Evolutionary conservation across 371 early-diverging fungal species (phyloP).

Genomic region (Zychaea mexicana): DNA sequence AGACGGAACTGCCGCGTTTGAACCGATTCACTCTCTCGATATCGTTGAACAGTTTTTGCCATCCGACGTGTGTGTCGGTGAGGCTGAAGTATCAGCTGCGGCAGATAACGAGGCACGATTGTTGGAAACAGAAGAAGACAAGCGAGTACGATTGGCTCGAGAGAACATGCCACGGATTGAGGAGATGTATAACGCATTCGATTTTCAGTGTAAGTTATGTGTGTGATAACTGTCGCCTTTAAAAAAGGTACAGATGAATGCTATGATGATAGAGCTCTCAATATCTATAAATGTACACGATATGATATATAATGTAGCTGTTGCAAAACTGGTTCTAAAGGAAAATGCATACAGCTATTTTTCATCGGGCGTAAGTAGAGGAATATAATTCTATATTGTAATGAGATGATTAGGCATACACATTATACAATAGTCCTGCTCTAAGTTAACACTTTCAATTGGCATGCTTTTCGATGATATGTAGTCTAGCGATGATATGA

Average conservation of each 20-base stretch:
- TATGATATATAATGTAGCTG: too few relatives aligned
- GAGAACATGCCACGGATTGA: slow-evolving; percentile 57
- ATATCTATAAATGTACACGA: too few relatives aligned
- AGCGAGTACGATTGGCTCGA: slow-evolving; percentile 35
- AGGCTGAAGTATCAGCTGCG: slow-evolving; percentile 37
- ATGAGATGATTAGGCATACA: too few relatives aligned
- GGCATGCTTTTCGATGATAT: too few relatives aligned
- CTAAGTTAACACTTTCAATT: too few relatives aligned
- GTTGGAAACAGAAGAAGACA: slow-evolving; percentile 41
- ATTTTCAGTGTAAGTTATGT: slow-evolving; percentile 67
- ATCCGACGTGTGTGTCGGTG: slow-evolving; percentile 57
- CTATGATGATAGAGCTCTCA: background rate
- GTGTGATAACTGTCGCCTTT: too few relatives aligned
- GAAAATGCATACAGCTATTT: slow-evolving; percentile 89
- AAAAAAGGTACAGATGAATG: background rate
- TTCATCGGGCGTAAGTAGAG: slow-evolving; percentile 74
- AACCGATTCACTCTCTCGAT: slow-evolving; percentile 58
- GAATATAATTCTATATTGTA: too few relatives aligned
- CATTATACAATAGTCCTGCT: too few relatives aligned
- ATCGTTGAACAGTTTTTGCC: slow-evolving; percentile 61
- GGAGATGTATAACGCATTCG: slow-evolving; percentile 72
- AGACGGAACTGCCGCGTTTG: slow-evolving; percentile 87
- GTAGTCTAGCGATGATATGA: slow-evolving; percentile 87
- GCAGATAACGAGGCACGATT: slow-evolving; percentile 17
- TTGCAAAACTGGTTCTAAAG: slow-evolving; percentile 58